These are phyloP conservation scores for Beauveria varroae DNA, from an alignment of 2,329 filamentous ascomycete genomes.

Conservation along the genomic window DNA sequence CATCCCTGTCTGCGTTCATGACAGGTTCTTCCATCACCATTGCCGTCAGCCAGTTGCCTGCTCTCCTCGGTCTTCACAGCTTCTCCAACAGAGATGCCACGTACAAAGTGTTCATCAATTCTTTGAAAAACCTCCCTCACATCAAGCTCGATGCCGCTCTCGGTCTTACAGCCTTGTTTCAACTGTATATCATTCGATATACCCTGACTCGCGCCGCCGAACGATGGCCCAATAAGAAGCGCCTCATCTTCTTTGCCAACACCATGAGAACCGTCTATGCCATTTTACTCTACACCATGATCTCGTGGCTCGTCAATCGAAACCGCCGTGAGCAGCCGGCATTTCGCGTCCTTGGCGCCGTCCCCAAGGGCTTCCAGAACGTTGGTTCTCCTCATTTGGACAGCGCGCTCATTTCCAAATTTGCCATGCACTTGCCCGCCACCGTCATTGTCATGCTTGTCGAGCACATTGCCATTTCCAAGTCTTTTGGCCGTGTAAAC, in stretches of 20 bases:
- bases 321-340: constrained; percentile 53
- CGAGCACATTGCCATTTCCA: constrained; percentile 76
- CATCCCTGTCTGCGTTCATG: constrained; percentile 92
- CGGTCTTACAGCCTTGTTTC: constrained; percentile 70
- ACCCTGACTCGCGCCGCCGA: constrained; percentile 58
- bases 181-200: constrained; percentile 70
- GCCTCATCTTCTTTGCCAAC: constrained; percentile 80
- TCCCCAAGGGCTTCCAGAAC: constrained; percentile 60
- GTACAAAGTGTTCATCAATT: constrained; percentile 78
- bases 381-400: constrained; percentile 6
- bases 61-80: constrained; percentile 69
- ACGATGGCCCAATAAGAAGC: constrained; percentile 60
- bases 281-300: constrained; percentile 84
- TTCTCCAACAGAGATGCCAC: constrained; percentile 72
- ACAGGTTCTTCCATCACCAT: constrained; percentile 92
- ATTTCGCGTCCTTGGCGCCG: constrained; percentile 67
- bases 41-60: constrained; percentile 71
- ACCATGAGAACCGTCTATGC: constrained; percentile 88
- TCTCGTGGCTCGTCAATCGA: constrained; percentile 79
- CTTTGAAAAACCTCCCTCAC: constrained; percentile 60
- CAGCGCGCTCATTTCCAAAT: constrained; percentile 22
- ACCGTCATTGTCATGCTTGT: constrained; percentile 72
- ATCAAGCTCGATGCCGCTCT: constrained; percentile 75
- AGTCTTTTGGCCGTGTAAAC: constrained; percentile 74
- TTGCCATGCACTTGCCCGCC: constrained; percentile 60